These are phyloP conservation scores for Trametes maxima DNA, from an alignment of 768 basidiomycete genomes.

Conservation along the genomic window DNA sequence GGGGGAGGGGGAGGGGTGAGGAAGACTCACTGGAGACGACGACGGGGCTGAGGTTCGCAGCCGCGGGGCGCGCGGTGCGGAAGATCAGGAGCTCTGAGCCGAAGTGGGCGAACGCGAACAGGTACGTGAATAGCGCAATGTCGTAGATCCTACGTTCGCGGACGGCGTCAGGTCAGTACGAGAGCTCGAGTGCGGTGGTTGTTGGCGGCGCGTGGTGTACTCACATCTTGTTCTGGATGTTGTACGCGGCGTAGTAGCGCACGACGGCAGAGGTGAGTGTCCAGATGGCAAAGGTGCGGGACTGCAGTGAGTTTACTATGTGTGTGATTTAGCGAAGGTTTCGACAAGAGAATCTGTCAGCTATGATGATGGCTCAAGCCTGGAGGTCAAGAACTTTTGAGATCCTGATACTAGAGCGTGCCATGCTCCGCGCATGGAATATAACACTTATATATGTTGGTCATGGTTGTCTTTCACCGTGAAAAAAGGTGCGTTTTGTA, in stretches of 20 bases:
- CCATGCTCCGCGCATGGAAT: too few relatives aligned
- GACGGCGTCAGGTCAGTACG: constrained; percentile 1
- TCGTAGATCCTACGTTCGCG: constrained; percentile 74
- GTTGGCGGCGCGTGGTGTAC: constrained; percentile 26
- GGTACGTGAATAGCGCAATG: constrained; percentile 84
- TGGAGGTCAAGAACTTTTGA: too few relatives aligned
- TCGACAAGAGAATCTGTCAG: too few relatives aligned
- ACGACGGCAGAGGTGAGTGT: constrained; percentile 84
- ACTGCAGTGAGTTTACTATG: constrained; percentile 83
- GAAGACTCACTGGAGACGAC: constrained; percentile 81
- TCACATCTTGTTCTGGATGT: constrained; percentile 82
- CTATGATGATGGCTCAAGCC: too few relatives aligned
- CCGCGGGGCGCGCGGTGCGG: constrained; percentile 64
- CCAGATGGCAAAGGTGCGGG: constrained; percentile 91
- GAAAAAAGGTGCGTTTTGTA: too few relatives aligned
- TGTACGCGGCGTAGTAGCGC: constrained; percentile 85
- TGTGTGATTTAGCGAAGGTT: too few relatives aligned
- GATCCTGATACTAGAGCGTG: too few relatives aligned
- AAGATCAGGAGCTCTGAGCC: constrained; percentile 84
- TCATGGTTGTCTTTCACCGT: too few relatives aligned
- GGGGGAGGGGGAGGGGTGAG: too few relatives aligned
- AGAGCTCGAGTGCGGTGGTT: too few relatives aligned
- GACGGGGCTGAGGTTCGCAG: constrained; percentile 69
- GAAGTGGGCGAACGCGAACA: constrained; percentile 91
- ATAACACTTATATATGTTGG: too few relatives aligned